phyloP scores from a whole-genome alignment of 148 eudicot genomes.

The Rhododendron williamsianum region DNA sequence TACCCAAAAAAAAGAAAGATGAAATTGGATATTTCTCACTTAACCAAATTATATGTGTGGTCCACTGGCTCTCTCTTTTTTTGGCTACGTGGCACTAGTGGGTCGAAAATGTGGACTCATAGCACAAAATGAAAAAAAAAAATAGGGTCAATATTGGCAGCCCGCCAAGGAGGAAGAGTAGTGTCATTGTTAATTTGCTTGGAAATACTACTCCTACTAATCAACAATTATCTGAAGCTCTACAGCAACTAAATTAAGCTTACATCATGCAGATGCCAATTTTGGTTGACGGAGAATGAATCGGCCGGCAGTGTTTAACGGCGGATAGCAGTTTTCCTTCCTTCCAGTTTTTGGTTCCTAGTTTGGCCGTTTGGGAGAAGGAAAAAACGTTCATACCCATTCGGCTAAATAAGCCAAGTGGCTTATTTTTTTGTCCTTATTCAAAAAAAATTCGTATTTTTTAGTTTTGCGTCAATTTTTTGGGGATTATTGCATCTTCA shows the following conservation, averaged over 20 bases:
- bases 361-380: too few species aligned
- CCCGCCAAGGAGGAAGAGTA: background rate
- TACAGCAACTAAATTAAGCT: background rate
- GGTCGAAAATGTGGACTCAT: background rate
- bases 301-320: background rate
- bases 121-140: background rate
- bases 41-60: too few species aligned
- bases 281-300: background rate
- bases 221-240: background rate
- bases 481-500: too few species aligned
- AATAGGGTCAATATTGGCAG: background rate
- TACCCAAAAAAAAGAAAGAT: too few species aligned
- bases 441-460: too few species aligned
- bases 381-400: too few species aligned
- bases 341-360: too few species aligned
- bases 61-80: too few species aligned
- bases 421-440: too few species aligned
- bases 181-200: background rate
- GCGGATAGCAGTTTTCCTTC: background rate
- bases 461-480: too few species aligned
- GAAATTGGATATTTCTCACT: too few species aligned
- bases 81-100: background rate
- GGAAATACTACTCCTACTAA: background rate
- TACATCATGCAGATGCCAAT: background rate
- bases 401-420: too few species aligned